phyloP scores from a whole-genome alignment of 306 rosid species.

The Dalbergia cochinchinensis region DNA sequence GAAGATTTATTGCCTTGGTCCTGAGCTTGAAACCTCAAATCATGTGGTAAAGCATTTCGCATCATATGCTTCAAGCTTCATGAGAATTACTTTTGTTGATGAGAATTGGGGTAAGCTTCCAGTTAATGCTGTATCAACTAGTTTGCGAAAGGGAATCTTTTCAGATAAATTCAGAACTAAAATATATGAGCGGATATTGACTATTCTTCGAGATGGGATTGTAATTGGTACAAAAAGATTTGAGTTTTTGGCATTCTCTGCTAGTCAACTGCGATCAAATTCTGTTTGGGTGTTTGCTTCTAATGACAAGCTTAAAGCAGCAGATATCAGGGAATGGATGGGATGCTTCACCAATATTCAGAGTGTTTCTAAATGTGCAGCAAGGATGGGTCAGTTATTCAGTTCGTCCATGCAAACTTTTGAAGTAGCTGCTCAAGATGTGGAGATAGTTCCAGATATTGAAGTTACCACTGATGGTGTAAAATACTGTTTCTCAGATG shows the following conservation, averaged over 20 bases:
- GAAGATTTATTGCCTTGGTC: conserved; percentile 89
- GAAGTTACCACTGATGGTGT: conserved; percentile 68
- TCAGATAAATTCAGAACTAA: conserved; percentile 71
- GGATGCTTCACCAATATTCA: conserved; percentile 87
- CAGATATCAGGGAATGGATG: conserved; percentile 94
- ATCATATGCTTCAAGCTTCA: conserved; percentile 73
- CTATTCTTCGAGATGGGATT: conserved; percentile 84
- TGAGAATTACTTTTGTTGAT: conserved; percentile 93
- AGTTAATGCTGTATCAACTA: conserved; percentile 65
- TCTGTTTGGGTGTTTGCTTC: conserved; percentile 99
- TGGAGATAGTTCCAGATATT: conserved; percentile 88
- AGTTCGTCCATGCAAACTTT: conserved; percentile 87
- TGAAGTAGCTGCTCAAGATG: conserved; percentile 69
- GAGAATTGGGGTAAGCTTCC: conserved; percentile 95
- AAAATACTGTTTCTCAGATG: conserved; percentile 92
- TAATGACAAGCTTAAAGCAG: conserved; percentile 77
- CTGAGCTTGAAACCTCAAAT: conserved; percentile 92
- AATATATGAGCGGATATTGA: conserved; percentile 72
- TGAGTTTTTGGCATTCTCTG: conserved; percentile 95
- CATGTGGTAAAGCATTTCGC: conserved; percentile 89
- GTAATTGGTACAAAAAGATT: conserved; percentile 81
- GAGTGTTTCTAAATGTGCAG: conserved; percentile 93
- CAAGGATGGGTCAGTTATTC: conserved; percentile 98
- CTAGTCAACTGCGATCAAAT: conserved; percentile 91
- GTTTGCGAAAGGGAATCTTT: conserved; percentile 64